Evolutionary conservation across 140 eudicot genomes (phyloP), one percentile per base, ranked within the genome.

Genomic region (Bidens hawaiensis): DNA sequence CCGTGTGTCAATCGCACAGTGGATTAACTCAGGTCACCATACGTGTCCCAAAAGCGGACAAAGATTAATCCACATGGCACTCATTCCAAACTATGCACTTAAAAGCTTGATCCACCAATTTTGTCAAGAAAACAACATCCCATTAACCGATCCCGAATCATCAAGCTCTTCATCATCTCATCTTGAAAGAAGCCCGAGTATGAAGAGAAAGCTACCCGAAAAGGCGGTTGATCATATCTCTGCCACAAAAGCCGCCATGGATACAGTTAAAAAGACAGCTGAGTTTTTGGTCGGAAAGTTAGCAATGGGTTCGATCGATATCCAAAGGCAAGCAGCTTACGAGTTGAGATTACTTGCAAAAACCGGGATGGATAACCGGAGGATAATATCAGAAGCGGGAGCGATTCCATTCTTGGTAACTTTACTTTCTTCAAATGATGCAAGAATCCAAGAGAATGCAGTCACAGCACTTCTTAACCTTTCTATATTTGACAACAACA

Each of bases 41-140:
- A 89, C 93, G 11, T 89, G 97, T 53, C 97, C 94, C 13, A 89
- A 89, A 68, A 89, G 85, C n/a, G 95, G 94, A 58, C 88, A 83
- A 58, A 72, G 85, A 68, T 79, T 89, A 38, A 81, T 83, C 72
- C 95, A 86, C 76, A 85, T 81, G 89, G 93, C 95, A 36, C 82
- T 89, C 64, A 86, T 86, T 61, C 97, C 97, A 47, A 89, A 89
- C 66, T 86, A 83, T 14, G 81, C 88, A n/a, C 82, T 89, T 52
- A 81, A 73, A 67, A 86, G 94, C 69, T 65, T 89, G 45, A 78
- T 86, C 34, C 83, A 75, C 41, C 97, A 89, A 49, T 89, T 82
- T 84, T 72, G 86, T 41, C 80, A 85, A 57, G 95, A 83, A 66
- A 89, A 86, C 69, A 81, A 75, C 68, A 65, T 89, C 50, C 82